Conservation (phyloP, 1,139 yeast species). For the Zygosaccharomyces sapae region DNA sequence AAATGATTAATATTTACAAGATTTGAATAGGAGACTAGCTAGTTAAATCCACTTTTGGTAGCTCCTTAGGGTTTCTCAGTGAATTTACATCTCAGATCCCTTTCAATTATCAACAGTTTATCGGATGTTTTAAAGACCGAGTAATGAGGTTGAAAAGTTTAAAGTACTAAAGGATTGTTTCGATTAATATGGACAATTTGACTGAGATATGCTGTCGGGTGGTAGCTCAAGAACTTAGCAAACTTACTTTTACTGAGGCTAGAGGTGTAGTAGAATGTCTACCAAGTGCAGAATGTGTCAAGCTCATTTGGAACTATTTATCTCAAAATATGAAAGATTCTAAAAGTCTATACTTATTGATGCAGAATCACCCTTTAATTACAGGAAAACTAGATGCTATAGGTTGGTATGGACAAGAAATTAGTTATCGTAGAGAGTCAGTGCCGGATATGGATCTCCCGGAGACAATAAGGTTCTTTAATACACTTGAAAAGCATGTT, state of each 20-base stretch:
- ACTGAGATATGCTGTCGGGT: background rate
- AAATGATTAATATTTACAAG: too few relatives aligned
- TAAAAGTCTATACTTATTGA: background rate
- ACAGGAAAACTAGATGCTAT: background rate
- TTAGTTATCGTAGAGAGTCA: slow-evolving; percentile 1
- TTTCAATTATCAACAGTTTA: background rate
- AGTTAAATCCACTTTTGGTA: too few relatives aligned
- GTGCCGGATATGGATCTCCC: slow-evolving; percentile 3
- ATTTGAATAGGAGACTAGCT: too few relatives aligned
- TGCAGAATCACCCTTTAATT: slow-evolving; percentile 3
- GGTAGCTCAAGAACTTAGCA: background rate
- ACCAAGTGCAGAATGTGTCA: background rate
- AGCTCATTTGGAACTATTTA: slow-evolving; percentile 1
- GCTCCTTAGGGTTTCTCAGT: background rate
- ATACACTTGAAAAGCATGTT: slow-evolving; percentile 5
- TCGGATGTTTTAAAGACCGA: background rate
- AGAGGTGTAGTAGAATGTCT: background rate
- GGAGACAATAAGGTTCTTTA: slow-evolving; percentile 7
- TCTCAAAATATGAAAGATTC: slow-evolving; percentile 3
- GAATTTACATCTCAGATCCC: background rate
- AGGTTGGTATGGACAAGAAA: slow-evolving; percentile 3
- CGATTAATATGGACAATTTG: background rate
- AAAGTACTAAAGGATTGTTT: background rate
- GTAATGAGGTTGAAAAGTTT: background rate
- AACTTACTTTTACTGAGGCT: background rate